Evolutionary conservation across 2,329 filamentous ascomycete species (phyloP).

Genomic region (Didymella arachidicola): DNA sequence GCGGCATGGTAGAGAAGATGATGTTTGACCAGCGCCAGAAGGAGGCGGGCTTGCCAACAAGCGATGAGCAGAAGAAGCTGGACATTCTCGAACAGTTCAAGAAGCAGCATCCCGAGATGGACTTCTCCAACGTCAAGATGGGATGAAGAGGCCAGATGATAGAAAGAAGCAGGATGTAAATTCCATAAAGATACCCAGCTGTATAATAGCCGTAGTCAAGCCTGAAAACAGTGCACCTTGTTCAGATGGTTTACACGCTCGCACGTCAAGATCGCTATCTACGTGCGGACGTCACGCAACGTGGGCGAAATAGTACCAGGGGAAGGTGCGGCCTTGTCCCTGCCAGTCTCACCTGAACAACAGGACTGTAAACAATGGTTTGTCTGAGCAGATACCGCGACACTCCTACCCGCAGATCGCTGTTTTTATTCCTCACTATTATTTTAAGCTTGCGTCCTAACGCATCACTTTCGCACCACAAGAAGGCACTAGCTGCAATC

Average conservation of each 20-base stretch:
- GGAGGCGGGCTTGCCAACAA: constrained; percentile 85
- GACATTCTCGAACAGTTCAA: constrained; percentile 93
- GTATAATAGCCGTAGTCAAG: neutral
- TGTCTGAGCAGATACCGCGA: neutral
- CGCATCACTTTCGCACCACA: neutral
- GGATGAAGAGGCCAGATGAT: constrained; percentile 38
- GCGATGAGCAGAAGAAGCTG: constrained; percentile 93
- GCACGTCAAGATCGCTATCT: neutral
- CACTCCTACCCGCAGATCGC: neutral
- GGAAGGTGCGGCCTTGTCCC: neutral
- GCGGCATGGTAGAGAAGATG: constrained; percentile 99
- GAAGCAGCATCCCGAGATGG: constrained; percentile 76
- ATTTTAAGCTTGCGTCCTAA: no score
- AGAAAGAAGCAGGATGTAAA: neutral
- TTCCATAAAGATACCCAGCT: constrained; percentile 5
- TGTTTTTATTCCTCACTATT: neutral
- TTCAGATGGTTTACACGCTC: neutral
- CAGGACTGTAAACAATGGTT: neutral
- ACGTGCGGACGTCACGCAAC: neutral
- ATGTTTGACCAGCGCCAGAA: constrained; percentile 99
- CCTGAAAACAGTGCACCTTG: neutral
- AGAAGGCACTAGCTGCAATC: neutral
- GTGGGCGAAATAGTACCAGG: no score
- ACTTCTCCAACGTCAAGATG: constrained; percentile 72
- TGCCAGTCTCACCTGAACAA: neutral